phyloP scores from a whole-genome alignment of 140 eudicot species.

The Flaveria floridana region DNA sequence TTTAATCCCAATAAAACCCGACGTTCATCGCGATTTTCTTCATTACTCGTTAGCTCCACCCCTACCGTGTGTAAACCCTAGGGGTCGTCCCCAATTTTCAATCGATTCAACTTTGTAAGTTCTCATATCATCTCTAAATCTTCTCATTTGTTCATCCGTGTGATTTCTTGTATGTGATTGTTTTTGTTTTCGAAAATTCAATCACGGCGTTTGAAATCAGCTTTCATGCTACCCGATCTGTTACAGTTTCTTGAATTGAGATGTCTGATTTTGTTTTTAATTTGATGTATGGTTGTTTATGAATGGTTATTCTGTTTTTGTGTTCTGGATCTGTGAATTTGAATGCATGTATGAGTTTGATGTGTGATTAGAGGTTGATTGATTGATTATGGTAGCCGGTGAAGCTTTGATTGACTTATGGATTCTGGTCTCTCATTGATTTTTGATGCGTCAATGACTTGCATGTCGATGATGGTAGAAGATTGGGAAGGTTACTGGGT shows the following conservation, averaged over 20 bases:
- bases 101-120: conserved; percentile 26
- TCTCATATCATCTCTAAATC: background rate
- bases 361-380: conserved; percentile 15
- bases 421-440: background rate
- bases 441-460: background rate
- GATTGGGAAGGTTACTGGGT: background rate
- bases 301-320: background rate
- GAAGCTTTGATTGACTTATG: conserved; percentile 7
- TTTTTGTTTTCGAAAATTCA: background rate
- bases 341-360: conserved; percentile 13
- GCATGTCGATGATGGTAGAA: conserved; percentile 17
- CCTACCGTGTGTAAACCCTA: conserved; percentile 24
- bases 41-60: background rate
- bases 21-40: background rate
- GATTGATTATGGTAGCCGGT: conserved; percentile 14
- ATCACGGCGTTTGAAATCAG: conserved; percentile 12
- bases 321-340: conserved; percentile 26
- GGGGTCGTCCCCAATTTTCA: conserved; percentile 21
- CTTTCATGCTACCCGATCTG: conserved; percentile 28
- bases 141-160: background rate
- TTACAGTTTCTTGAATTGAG: conserved; percentile 9
- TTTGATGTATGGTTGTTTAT: conserved; percentile 3
- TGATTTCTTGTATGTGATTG: background rate
- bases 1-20: no score
- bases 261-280: background rate